Evolutionary conservation across 2,329 filamentous ascomycete species (phyloP).

Genomic region (Claviceps capensis): DNA sequence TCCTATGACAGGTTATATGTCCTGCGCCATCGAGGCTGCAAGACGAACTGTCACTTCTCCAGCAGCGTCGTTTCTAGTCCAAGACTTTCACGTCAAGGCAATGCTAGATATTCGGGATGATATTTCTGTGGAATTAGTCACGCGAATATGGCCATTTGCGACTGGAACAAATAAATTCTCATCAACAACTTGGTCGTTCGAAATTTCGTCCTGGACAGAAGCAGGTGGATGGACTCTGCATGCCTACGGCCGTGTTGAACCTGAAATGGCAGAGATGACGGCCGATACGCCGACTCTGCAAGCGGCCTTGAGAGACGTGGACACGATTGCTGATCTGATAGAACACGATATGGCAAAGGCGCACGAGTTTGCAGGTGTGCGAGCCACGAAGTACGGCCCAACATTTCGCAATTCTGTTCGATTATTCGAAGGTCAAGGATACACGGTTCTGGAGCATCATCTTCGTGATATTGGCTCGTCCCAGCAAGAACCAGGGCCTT

Average conservation of each 20-base stretch:
- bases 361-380: conserved; percentile 2
- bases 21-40: conserved; percentile 20
- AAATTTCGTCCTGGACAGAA: conserved; percentile 13
- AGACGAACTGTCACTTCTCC: neutral
- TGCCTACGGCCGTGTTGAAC: conserved; percentile 11
- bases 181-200: conserved; percentile 10
- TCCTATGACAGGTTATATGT: conserved; percentile 23
- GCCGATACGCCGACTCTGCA: conserved; percentile 9
- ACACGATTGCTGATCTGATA: conserved; percentile 1
- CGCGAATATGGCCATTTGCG: conserved; percentile 11
- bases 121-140: conserved; percentile 13
- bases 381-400: conserved; percentile 14
- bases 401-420: conserved; percentile 11
- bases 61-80: conserved; percentile 3
- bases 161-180: conserved; percentile 9
- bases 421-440: conserved; percentile 11
- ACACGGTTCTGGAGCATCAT: conserved; percentile 10
- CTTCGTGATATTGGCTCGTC: conserved; percentile 10
- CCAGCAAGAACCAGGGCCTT: neutral
- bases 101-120: conserved; percentile 17
- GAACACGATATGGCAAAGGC: conserved; percentile 2
- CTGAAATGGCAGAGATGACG: conserved; percentile 8
- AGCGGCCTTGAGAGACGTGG: conserved; percentile 3
- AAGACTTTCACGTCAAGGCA: conserved; percentile 10
- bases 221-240: conserved; percentile 12